Percentiles rank a stretch among this genome's conserved stretches.
Evolutionary conservation across 1,139 yeast species (phyloP).

Genomic region (Magnusiomyces ingens): DNA sequence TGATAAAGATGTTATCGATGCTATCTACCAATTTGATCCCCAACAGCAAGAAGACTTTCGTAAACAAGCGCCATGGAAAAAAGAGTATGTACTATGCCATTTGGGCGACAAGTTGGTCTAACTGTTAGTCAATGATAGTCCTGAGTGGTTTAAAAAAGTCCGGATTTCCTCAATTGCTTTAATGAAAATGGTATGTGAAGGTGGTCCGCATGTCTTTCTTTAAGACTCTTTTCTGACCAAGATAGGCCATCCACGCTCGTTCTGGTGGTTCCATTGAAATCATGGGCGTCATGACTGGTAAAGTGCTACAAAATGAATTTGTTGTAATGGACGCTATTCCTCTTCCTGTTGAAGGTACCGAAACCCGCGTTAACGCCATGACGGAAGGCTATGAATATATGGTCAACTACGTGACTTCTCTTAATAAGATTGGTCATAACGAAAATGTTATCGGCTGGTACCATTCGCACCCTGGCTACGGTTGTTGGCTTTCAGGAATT

Average conservation of each 20-base stretch:
- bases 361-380: constrained; percentile 90
- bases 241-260: constrained; percentile 58
- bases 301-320: constrained; percentile 50
- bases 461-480: constrained; percentile 98
- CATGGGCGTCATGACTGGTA: constrained; percentile 93
- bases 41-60: constrained; percentile 28
- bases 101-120: constrained; percentile 12
- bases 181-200: constrained; percentile 48
- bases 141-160: constrained; percentile 59
- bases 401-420: constrained; percentile 69
- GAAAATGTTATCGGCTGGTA: constrained; percentile 76
- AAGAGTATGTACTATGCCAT: constrained; percentile 26
- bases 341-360: constrained; percentile 92
- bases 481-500: constrained; percentile 91
- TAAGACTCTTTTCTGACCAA: not conserved
- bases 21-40: constrained; percentile 27
- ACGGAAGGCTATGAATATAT: constrained; percentile 91
- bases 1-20: constrained; percentile 19
- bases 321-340: constrained; percentile 79
- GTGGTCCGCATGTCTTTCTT: not conserved
- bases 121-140: constrained; percentile 24
- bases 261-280: constrained; percentile 87
- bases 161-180: constrained; percentile 70
- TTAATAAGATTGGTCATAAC: constrained; percentile 46
- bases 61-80: constrained; percentile 40